Evolutionary conservation across 2,329 filamentous ascomycete genomes (phyloP), one percentile per base, ranked within the genome.

Genomic region (Calonectria crousiana): DNA sequence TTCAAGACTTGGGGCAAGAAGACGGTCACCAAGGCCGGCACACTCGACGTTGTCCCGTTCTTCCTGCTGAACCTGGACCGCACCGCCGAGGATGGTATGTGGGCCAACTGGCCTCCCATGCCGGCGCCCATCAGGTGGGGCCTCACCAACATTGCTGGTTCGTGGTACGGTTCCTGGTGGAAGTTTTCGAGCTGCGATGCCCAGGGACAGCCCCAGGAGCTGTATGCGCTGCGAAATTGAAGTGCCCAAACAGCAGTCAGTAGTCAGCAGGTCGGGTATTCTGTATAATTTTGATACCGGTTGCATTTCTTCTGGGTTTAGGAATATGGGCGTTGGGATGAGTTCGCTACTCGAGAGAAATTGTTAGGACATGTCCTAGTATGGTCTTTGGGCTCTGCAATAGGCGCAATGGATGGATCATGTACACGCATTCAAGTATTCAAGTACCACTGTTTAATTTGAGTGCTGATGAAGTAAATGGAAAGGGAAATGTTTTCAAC

Each of bases 31-130:
- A 92, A 92, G 83, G 90, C 90, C 0, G 90, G 90, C 34, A 86
- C 88, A 47, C 85, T 88, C 23, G 91, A 93, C 73, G 91, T 91
- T 0, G 88, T 93, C 20, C 91, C 91, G 1, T 93, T 93, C 78
- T 92, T 93, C 84, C 80, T 93, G 71, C 82, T 92, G 76, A 93
- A 93, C 79, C 83, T 92, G 28, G 92, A 93, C 81, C 83, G 86
- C 52, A 91, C 88, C 4, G 87, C 85, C 18, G 92, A 93, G 82
- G 89, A 89, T 8, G 91, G 90, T 30, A 81, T 87, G 79, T 93
- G 92, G 91, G 86, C 86, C 16, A 87, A 88, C 77, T 93, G 92
- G 91, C 92, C 92, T 56, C 91, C 92, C 0, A 93, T 93, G 85
- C 91, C 92, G 1, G 86, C 85, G 6, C 88, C 90, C 4, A 87